A percentile compares a stretch with the other conserved stretches of the same genome.
phyloP scores from a whole-genome alignment of 2,329 filamentous ascomycete genomes.

The Neonectria ditissima region DNA sequence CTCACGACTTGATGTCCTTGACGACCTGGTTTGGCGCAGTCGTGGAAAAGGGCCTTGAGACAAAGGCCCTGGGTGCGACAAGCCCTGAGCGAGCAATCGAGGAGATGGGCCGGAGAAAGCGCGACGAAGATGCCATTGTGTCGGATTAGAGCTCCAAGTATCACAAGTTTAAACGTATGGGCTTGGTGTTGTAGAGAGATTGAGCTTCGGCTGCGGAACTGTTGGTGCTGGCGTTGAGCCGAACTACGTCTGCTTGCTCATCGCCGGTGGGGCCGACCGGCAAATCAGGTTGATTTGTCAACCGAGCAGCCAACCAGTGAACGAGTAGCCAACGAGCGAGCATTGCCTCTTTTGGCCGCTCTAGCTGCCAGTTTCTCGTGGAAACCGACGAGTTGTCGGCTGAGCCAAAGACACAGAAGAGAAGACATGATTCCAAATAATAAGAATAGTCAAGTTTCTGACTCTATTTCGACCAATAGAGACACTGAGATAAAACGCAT shows the following conservation, averaged over 20 bases:
- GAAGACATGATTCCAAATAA: no score
- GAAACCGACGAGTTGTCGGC: not conserved
- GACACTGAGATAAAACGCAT: no score
- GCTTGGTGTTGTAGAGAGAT: constrained; percentile 1
- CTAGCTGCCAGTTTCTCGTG: not conserved
- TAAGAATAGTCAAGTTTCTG: no score
- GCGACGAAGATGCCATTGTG: constrained; percentile 37
- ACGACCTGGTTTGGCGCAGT: constrained; percentile 58
- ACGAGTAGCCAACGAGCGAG: not conserved
- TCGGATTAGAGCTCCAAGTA: not conserved
- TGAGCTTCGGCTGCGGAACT: not conserved
- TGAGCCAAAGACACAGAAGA: not conserved
- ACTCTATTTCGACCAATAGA: no score
- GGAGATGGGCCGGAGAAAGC: constrained; percentile 34
- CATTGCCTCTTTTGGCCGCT: not conserved
- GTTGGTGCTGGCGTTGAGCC: constrained; percentile 8
- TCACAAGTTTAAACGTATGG: not conserved
- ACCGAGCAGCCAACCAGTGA: not conserved
- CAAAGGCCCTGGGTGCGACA: constrained; percentile 25
- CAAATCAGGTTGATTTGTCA: constrained; percentile 9
- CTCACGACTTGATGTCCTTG: constrained; percentile 56
- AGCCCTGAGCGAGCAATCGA: constrained; percentile 36
- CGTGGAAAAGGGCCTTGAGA: constrained; percentile 49
- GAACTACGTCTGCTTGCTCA: not conserved
- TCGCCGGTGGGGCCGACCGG: not conserved